Conservation (phyloP, 805 yeast species). For the Yarrowia divulgata region DNA sequence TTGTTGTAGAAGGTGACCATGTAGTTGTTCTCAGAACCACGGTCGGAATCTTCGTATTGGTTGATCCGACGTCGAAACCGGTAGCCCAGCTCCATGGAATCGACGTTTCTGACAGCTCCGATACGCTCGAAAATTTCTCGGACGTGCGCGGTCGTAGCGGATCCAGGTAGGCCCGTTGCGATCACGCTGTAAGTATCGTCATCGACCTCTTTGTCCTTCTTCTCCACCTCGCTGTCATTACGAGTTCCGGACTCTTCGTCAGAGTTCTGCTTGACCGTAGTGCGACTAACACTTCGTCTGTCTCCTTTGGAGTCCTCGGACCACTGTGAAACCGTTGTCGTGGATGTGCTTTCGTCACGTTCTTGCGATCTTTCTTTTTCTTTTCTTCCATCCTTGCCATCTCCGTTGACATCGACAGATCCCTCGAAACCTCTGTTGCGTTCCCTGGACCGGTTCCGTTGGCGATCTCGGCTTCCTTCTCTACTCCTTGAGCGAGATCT, state of each 20-base stretch:
- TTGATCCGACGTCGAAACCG: constrained; percentile 40
- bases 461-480: constrained; percentile 10
- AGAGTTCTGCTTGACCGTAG: background rate
- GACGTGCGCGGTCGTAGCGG: background rate
- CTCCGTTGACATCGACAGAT: background rate
- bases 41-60: constrained; percentile 39
- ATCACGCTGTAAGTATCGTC: background rate
- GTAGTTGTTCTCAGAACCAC: constrained; percentile 9
- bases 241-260: background rate
- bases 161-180: background rate
- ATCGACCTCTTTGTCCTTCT: too few relatives aligned
- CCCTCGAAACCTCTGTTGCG: background rate
- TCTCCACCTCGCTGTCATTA: background rate
- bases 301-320: background rate
- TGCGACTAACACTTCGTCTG: background rate
- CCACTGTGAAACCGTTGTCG: background rate
- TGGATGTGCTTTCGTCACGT: background rate
- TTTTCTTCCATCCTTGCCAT: background rate
- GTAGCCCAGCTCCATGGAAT: constrained; percentile 45
- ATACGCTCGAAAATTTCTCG: constrained; percentile 15
- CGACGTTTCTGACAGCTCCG: constrained; percentile 45
- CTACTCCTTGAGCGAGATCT: constrained; percentile 20
- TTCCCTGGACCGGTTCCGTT: constrained; percentile 5
- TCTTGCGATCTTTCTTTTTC: background rate
- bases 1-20: constrained; percentile 8